Percentiles rank a stretch among this genome's conserved stretches.
These are phyloP conservation scores for Yamadazyma olivae DNA, from an alignment of 805 yeast species.

Conservation along the genomic window DNA sequence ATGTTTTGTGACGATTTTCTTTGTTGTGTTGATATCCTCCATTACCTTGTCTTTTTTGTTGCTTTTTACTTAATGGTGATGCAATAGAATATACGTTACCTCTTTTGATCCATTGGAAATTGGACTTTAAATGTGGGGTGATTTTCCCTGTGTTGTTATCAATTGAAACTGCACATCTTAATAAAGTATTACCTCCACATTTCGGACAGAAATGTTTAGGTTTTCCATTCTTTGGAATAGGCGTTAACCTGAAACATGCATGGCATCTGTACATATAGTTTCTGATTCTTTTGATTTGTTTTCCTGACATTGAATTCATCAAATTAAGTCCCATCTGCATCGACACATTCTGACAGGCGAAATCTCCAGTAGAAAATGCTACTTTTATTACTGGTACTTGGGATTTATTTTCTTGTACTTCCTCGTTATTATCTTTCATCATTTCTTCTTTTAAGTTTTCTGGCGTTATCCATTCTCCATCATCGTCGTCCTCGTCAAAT, in stretches of 20 bases:
- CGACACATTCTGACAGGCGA: constrained; percentile 94
- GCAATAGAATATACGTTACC: constrained; percentile 83
- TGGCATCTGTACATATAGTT: constrained; percentile 96
- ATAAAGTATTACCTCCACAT: constrained; percentile 90
- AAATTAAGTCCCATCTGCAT: constrained; percentile 85
- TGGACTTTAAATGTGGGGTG: constrained; percentile 83
- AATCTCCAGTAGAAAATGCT: constrained; percentile 93
- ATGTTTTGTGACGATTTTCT: constrained; percentile 48
- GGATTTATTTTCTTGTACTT: constrained; percentile 36
- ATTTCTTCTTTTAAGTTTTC: constrained; percentile 74
- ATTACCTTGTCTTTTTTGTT: constrained; percentile 69
- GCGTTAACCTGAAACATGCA: constrained; percentile 86
- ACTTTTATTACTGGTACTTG: constrained; percentile 51
- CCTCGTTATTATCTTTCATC: constrained; percentile 63
- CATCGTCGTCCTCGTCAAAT: constrained; percentile 76
- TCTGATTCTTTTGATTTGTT: constrained; percentile 78
- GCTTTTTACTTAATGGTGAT: constrained; percentile 80
- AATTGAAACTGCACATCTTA: constrained; percentile 88
- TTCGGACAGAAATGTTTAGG: constrained; percentile 88
- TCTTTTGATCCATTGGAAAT: constrained; percentile 90
- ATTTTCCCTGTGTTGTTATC: constrained; percentile 75
- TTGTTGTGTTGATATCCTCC: constrained; percentile 77
- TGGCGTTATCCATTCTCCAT: constrained; percentile 88
- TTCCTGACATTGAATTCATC: constrained; percentile 81
- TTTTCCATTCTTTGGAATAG: constrained; percentile 71